Evolutionary conservation across 2,329 filamentous ascomycete genomes (phyloP), one percentile per base, ranked within the genome.

Genomic region (Arthrocladium fulminans): DNA sequence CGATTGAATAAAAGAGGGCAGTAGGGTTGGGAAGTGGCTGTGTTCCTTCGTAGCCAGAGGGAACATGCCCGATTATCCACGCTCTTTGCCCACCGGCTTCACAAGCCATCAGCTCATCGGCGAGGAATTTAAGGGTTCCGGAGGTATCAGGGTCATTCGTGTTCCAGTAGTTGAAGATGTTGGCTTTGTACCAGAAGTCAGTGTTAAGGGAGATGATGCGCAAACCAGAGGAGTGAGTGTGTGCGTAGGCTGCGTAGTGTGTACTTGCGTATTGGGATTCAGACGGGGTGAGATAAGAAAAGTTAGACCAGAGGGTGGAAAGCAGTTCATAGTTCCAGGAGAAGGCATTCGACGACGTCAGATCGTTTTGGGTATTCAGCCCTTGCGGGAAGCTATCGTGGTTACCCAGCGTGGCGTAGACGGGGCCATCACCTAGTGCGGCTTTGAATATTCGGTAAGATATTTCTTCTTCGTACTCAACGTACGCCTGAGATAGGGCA

Each of bases 341-440:
- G 24, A 57, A 42, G 15, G 51, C 51, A 39, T 55, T 56, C 34
- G 49, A 49, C 9, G 50, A 43, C 38, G 55, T 45, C 49, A 59
- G 54, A 23, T 37, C 48, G 40, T 59, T 54, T 3, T 48, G 57
- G 10, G 54, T 54, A 37, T 55, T 59, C 35, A 55, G 57, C 13
- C 51, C 54, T 34, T 58, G 49, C 12, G 57, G 57, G 19, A 58
- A 47, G 12, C 52, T 51, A 24, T 61, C 59, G 47, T 63, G 60
- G 35, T 63, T 61, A 27, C 60, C 60, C 6, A 62, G 51, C 12
- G 55, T 59, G 6, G 59, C 47, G 29, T 61, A 61, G 7, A 62
- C 52, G 12, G 60, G 57, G 7, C 49, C 52, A 2, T 57, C 54
- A 5, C 53, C 57, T 23, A 62, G 54, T 24, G 57, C 49, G n/a